Base-by-base conservation (phyloP, 768 basidiomycete genomes). In the Zangia roseola region DNA sequence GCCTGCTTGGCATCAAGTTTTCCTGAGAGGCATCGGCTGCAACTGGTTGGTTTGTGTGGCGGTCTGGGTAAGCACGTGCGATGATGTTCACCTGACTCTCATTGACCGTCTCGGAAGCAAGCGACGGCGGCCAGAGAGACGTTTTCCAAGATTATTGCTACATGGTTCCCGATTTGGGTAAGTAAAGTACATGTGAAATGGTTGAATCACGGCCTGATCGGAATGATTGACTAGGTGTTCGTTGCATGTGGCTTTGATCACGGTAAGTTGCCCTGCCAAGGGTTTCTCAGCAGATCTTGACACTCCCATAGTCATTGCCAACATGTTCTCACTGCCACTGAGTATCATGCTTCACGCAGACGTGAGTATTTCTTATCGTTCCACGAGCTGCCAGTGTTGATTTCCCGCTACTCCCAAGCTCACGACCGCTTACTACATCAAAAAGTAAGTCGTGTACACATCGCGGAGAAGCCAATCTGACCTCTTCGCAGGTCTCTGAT, bases 91-190 rank as follows among this genome's bases (percentile, higher is more conserved):
- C 10, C 12, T 30, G 41, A 7, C 33, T n/a, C 23, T 43, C 14
- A 36, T 26, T 52, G 31, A 57, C 42, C 24, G 16, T 28, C 45
- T 45, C 34, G 5, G 10, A 61, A 88, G 86, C 86, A 86, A 86
- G 78, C 83, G 0, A 71, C 82, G 16, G 82, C 77, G 14, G 82
- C 86, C 12, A 78, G 65, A 36, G 86, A 88, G 7, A 86, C 84
- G 1, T 58, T 82, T 10, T 88, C 86, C 7, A 88, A 88, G 77
- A 73, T 88, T 33, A 69, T 82, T 49, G 79, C 81, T 0, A 73
- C 79, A 40, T 88, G 86, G 86, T 78, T 88, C 46, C 86, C 86
- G 6, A 86, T 88, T 50, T 88, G 84, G 83, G 83, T 83, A 56
- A 33, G 74, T 57, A 19, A 14, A 24, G 17, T 41, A n/a, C 41